phyloP scores from a whole-genome alignment of 306 rosid species.

The Urtica urens region DNA sequence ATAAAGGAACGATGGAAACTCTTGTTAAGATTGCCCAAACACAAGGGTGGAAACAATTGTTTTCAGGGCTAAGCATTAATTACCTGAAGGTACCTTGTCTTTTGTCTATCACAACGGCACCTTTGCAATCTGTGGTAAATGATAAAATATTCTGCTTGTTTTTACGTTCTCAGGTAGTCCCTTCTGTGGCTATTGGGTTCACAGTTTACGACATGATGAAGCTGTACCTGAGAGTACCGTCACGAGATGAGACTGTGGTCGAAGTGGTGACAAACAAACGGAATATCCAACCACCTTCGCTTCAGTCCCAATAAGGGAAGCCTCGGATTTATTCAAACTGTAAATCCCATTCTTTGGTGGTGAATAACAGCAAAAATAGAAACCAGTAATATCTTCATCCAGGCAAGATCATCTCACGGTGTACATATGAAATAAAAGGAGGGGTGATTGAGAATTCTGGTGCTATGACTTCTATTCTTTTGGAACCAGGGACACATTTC shows the following conservation, averaged over 20 bases:
- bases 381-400: constrained; percentile 2
- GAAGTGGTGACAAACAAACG: constrained; percentile 45
- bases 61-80: constrained; percentile 96
- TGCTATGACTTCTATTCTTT: too few relatives aligned
- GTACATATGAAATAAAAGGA: constrained; percentile 18
- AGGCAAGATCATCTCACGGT: constrained; percentile 11
- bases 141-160: constrained; percentile 14
- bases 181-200: constrained; percentile 93
- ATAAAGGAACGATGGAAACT: constrained; percentile 68
- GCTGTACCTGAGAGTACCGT: constrained; percentile 57
- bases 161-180: constrained; percentile 81
- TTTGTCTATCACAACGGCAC: background rate
- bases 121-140: constrained; percentile 7
- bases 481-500: too few relatives aligned
- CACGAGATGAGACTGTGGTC: constrained; percentile 59
- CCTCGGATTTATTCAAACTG: constrained; percentile 16
- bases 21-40: constrained; percentile 50
- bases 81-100: constrained; percentile 59
- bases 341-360: constrained; percentile 50
- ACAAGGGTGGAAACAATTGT: constrained; percentile 81
- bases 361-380: constrained; percentile 12
- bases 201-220: constrained; percentile 85
- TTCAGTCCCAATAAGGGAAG: constrained; percentile 18
- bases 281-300: constrained; percentile 33
- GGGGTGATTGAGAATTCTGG: constrained; percentile 7